Conservation (phyloP, 768 basidiomycete genomes). For the Leccinum barrowsii region DNA sequence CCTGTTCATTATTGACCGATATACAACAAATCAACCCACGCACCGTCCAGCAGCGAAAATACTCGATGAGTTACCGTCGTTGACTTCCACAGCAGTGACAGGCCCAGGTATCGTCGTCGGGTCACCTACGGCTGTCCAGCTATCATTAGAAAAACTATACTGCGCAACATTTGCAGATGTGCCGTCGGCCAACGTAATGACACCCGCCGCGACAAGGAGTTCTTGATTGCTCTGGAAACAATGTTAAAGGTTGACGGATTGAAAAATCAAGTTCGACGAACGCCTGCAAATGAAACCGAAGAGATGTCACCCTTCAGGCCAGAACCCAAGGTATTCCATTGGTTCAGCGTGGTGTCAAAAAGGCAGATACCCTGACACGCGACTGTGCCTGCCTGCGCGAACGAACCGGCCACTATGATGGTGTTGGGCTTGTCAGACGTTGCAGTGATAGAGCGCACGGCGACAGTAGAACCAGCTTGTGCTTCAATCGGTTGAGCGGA, state of each 20-base stretch:
- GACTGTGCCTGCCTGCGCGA: conserved; percentile 72
- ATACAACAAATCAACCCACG: conserved; percentile 24
- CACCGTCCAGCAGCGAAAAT: conserved; percentile 89
- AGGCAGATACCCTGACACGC: conserved; percentile 76
- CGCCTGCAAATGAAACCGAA: conserved; percentile 77
- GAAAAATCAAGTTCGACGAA: conserved; percentile 35
- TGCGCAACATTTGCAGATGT: conserved; percentile 68
- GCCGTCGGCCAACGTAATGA: conserved; percentile 62
- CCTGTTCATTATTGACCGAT: background rate
- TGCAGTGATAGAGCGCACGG: conserved; percentile 68
- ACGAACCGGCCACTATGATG: conserved; percentile 86
- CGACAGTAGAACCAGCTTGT: conserved; percentile 47
- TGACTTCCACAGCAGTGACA: conserved; percentile 83
- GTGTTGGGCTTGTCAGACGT: conserved; percentile 56
- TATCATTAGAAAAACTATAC: conserved; percentile 66
- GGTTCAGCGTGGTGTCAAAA: conserved; percentile 61
- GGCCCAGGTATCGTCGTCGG: conserved; percentile 75
- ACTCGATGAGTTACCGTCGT: conserved; percentile 74
- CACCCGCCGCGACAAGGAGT: conserved; percentile 74
- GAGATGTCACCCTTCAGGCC: conserved; percentile 82
- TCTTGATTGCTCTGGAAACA: conserved; percentile 56
- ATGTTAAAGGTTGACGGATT: conserved; percentile 4
- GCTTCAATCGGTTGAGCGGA: conserved; percentile 60
- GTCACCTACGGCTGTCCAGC: conserved; percentile 70
- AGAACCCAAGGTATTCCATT: conserved; percentile 77